These are phyloP conservation scores for Candida pseudoviswanathii DNA, from an alignment of 1,139 yeast genomes.

Conservation along the genomic window DNA sequence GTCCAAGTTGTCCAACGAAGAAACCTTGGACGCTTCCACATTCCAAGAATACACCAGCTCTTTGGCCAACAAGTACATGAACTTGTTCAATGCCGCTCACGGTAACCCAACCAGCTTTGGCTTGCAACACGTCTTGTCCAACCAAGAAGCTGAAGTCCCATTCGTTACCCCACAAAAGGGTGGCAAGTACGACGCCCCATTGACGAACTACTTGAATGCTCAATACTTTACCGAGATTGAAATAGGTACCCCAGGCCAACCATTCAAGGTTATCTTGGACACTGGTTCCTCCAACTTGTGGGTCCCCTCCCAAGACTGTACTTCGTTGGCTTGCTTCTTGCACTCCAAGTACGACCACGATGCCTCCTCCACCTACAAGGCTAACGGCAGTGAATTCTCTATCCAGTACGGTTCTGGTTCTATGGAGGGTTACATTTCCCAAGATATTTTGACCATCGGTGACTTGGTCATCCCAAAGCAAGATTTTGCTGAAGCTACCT, in stretches of 20 bases:
- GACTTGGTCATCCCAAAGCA: slow-evolving; percentile 83
- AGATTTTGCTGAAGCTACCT: slow-evolving; percentile 95
- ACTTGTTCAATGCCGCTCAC: slow-evolving; percentile 47
- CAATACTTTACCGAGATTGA: slow-evolving; percentile 91
- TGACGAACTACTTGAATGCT: slow-evolving; percentile 90
- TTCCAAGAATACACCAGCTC: slow-evolving; percentile 67
- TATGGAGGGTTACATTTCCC: slow-evolving; percentile 87
- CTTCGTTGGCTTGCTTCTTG: slow-evolving; percentile 91
- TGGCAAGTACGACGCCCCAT: slow-evolving; percentile 64
- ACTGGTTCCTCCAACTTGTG: slow-evolving; percentile 96
- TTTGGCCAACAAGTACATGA: slow-evolving; percentile 74
- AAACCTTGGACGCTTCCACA: slow-evolving; percentile 58
- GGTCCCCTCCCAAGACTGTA: slow-evolving; percentile 90
- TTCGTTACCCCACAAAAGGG: slow-evolving; percentile 37
- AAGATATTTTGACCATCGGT: slow-evolving; percentile 78
- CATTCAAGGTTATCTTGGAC: slow-evolving; percentile 87
- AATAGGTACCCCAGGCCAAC: slow-evolving; percentile 91
- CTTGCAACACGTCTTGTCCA: slow-evolving; percentile 14
- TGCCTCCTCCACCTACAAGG: slow-evolving; percentile 74
- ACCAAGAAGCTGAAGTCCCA: slow-evolving; percentile 44
- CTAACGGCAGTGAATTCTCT: slow-evolving; percentile 81
- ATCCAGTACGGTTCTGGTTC: slow-evolving; percentile 93
- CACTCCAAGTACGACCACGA: slow-evolving; percentile 89
- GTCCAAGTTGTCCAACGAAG: slow-evolving; percentile 63
- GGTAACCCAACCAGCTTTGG: slow-evolving; percentile 27